phyloP scores from a whole-genome alignment of 1,284 basidiomycete species.

The Ustilago shanxiensis region DNA sequence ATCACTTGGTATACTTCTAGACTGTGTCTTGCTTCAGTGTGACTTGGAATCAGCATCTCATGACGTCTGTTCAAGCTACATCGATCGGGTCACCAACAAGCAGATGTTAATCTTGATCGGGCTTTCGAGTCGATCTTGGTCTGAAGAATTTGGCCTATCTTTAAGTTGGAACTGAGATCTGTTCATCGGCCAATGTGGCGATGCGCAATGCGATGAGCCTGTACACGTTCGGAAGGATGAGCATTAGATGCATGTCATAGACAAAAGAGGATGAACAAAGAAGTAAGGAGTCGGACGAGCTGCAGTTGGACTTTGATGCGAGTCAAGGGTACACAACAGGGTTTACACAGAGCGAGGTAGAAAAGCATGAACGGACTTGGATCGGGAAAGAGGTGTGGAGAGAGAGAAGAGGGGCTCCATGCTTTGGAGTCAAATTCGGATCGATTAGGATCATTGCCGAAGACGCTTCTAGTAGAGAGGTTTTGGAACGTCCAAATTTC shows the following conservation, averaged over 20 bases:
- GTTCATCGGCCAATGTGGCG: background rate
- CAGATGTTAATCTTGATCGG: background rate
- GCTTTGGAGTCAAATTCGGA: background rate
- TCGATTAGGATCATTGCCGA: slow-evolving; percentile 9
- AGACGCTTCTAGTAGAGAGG: background rate
- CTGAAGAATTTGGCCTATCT: background rate
- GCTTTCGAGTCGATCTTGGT: background rate
- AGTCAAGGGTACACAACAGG: slow-evolving; percentile 25
- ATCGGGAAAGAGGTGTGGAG: background rate
- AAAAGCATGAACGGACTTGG: background rate
- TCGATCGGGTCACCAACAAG: background rate
- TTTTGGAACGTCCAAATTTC: too few species aligned
- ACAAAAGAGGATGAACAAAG: background rate
- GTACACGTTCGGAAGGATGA: background rate
- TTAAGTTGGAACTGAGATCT: background rate
- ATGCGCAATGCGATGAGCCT: background rate
- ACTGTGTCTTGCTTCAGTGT: background rate
- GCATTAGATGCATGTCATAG: background rate
- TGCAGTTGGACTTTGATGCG: background rate
- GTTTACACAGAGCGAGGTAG: background rate
- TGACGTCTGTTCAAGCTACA: background rate
- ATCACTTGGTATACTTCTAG: background rate
- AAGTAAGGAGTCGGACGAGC: background rate
- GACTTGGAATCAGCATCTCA: background rate
- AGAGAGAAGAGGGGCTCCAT: background rate